Conservation (phyloP, 495 filamentous ascomycete genomes). For the Neurospora tetraspora region DNA sequence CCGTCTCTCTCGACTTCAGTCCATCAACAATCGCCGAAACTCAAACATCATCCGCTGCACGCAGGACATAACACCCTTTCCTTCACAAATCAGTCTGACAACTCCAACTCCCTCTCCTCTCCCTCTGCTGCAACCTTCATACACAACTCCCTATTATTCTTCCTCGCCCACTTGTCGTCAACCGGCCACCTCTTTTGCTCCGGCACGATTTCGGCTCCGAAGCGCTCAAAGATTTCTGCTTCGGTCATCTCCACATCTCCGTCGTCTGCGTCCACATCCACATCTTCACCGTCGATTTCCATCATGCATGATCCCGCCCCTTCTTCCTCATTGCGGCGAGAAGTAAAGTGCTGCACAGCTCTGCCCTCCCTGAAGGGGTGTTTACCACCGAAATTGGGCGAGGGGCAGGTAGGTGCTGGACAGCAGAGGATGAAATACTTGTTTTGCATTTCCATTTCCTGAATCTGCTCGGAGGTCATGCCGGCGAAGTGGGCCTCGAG, state of each 20-base stretch:
- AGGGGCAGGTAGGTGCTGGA: background rate
- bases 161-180: background rate
- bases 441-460: background rate
- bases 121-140: background rate
- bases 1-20: background rate
- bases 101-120: background rate
- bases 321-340: no score
- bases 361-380: background rate
- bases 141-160: background rate
- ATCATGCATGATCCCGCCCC: no score
- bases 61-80: background rate
- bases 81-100: background rate
- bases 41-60: background rate
- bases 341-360: background rate
- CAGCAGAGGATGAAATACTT: background rate
- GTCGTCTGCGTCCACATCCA: background rate
- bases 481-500: background rate
- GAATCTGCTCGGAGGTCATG: no score
- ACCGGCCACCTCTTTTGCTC: background rate
- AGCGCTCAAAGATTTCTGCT: background rate
- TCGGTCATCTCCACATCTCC: background rate
- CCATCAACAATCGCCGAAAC: background rate
- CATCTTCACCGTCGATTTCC: background rate
- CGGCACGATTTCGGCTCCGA: background rate
- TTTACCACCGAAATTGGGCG: background rate